A percentile compares a stretch with the other conserved stretches of the same genome.
phyloP scores from a whole-genome alignment of 2,329 filamentous ascomycete species.

The Harringtonia aguacate region DNA sequence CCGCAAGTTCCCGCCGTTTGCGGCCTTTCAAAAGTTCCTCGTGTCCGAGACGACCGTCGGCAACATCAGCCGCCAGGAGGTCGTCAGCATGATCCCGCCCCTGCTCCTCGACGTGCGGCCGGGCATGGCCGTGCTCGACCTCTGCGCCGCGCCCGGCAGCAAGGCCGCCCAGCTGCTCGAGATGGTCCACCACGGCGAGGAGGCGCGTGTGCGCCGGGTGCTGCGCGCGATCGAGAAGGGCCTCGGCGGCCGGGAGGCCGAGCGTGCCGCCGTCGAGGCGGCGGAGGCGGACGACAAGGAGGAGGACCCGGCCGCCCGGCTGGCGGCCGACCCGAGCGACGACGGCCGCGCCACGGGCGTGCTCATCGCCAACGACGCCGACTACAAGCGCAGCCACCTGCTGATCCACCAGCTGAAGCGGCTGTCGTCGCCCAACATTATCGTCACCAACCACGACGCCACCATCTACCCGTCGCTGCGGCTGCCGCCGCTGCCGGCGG shows the following conservation, averaged over 20 bases:
- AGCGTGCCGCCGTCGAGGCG: no score
- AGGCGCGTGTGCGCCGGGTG: slow-evolving; percentile 68
- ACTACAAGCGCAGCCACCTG: slow-evolving; percentile 96
- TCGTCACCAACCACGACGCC: slow-evolving; percentile 96
- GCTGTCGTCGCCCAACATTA: slow-evolving; percentile 87
- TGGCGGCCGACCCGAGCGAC: slow-evolving; percentile 54
- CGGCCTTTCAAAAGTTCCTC: slow-evolving; percentile 93
- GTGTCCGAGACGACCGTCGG: slow-evolving; percentile 95
- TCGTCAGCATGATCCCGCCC: slow-evolving; percentile 98
- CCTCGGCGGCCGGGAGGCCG: slow-evolving; percentile 45
- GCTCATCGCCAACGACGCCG: slow-evolving; percentile 88
- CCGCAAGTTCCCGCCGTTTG: slow-evolving; percentile 86
- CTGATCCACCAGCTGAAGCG: slow-evolving; percentile 96
- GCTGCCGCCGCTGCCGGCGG: slow-evolving; percentile 41
- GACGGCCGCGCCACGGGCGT: slow-evolving; percentile 83
- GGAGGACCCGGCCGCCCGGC: slow-evolving; percentile 25
- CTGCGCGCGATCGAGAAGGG: slow-evolving; percentile 42
- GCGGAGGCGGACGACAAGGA: slow-evolving; percentile 29
- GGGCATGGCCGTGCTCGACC: slow-evolving; percentile 85
- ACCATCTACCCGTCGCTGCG: slow-evolving; percentile 90
- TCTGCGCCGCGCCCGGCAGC: slow-evolving; percentile 94
- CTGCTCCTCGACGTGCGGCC: slow-evolving; percentile 84
- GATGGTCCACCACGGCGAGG: slow-evolving; percentile 87
- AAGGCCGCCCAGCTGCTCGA: slow-evolving; percentile 94
- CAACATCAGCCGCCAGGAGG: slow-evolving; percentile 94